Evolutionary conservation across 441 rosid species (phyloP).

Genomic region (Croton laevigatus): DNA sequence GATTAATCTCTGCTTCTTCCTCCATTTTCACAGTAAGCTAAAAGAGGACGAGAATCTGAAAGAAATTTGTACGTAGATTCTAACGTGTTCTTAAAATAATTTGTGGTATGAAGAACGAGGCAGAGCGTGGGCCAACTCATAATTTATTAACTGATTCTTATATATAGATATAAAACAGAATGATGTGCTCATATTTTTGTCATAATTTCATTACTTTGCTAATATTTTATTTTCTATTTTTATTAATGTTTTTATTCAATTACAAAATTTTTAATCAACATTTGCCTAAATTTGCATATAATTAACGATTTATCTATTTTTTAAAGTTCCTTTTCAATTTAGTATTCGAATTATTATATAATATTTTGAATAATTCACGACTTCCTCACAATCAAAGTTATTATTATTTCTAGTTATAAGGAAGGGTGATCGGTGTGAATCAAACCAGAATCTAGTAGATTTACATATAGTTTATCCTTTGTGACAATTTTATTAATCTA

Average conservation of each 20-base stretch:
- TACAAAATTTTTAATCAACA: too few relatives aligned
- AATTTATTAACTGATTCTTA: background rate
- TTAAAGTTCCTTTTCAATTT: too few relatives aligned
- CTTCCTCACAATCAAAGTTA: too few relatives aligned
- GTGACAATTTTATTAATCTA: too few relatives aligned
- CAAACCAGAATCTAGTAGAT: too few relatives aligned
- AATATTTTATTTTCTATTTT: background rate
- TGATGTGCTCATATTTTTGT: slow-evolving; percentile 56
- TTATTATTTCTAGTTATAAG: too few relatives aligned
- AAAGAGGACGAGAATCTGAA: background rate
- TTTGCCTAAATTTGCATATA: too few relatives aligned
- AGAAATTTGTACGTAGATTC: background rate
- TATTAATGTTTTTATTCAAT: background rate
- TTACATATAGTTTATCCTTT: too few relatives aligned
- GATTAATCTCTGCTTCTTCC: slow-evolving; percentile 63
- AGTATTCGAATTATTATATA: too few relatives aligned
- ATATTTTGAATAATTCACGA: too few relatives aligned
- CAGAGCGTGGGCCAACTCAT: background rate
- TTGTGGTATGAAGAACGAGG: background rate
- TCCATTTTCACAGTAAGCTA: slow-evolving; percentile 21
- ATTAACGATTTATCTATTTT: too few relatives aligned
- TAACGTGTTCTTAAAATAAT: background rate
- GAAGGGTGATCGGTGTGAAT: too few relatives aligned
- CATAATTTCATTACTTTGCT: slow-evolving; percentile 29
- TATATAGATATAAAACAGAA: background rate